Conservation (phyloP, 164 flowering plant species). For the Magnolia officinalis region DNA sequence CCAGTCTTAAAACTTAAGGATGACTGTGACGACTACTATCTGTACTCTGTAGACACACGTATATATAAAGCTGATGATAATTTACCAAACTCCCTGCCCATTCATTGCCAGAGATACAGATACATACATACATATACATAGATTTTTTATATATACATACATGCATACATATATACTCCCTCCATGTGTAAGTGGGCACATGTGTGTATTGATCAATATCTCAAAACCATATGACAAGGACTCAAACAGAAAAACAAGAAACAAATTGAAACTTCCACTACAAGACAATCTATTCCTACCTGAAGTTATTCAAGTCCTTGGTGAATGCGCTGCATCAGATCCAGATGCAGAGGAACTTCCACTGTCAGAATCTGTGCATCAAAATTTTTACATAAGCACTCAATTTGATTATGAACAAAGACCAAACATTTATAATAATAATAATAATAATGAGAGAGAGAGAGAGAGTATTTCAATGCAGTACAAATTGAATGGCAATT, state of each 20-base stretch:
- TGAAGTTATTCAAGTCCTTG: conserved; percentile 30
- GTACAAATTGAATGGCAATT: neutral
- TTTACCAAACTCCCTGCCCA: neutral
- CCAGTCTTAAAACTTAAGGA: too few relatives aligned
- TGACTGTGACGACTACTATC: too few relatives aligned
- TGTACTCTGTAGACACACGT: too few relatives aligned
- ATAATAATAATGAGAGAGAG: too few relatives aligned
- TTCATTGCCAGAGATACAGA: neutral
- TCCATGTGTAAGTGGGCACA: too few relatives aligned
- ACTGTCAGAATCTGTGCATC: conserved; percentile 70
- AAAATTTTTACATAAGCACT: conserved; percentile 38
- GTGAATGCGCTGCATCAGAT: conserved; percentile 53
- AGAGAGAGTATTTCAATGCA: neutral
- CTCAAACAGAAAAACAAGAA: neutral
- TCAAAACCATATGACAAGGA: neutral
- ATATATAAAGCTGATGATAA: neutral
- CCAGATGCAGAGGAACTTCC: conserved; percentile 65
- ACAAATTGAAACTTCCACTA: neutral
- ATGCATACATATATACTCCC: neutral
- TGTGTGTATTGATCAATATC: too few relatives aligned
- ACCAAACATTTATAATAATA: too few relatives aligned
- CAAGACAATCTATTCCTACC: conserved; percentile 19
- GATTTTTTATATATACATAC: neutral
- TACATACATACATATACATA: neutral
- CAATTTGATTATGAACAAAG: neutral